Conservation (phyloP, 1,284 basidiomycete species). For the Veloporphyrellus conicus region DNA sequence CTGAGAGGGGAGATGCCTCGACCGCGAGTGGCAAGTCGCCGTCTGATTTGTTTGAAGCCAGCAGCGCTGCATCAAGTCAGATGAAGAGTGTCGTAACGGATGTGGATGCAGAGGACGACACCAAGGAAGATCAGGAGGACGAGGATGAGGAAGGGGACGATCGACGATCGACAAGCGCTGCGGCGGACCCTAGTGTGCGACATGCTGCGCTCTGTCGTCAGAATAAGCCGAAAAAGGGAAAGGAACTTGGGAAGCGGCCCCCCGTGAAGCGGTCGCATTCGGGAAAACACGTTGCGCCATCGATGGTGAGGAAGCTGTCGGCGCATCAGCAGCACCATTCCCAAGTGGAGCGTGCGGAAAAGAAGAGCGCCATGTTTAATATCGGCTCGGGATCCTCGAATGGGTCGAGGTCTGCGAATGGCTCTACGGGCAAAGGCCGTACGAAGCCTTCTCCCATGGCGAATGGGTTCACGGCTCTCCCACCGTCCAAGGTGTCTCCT, state of each 20-base stretch:
- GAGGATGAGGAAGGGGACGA: conserved; percentile 20
- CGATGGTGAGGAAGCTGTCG: conserved; percentile 27
- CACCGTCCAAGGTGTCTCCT: conserved; percentile 11
- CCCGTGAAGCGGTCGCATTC: conserved; percentile 29
- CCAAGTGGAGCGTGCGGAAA: conserved; percentile 17
- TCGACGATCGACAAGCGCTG: conserved; percentile 22
- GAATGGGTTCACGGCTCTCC: conserved; percentile 17
- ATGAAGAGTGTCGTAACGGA: conserved; percentile 28
- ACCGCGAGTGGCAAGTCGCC: conserved; percentile 31
- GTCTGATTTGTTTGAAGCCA: conserved; percentile 32
- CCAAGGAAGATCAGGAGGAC: conserved; percentile 15
- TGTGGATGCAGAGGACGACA: conserved; percentile 19
- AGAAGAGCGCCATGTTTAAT: conserved; percentile 44
- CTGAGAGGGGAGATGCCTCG: conserved; percentile 31
- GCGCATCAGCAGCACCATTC: conserved; percentile 20
- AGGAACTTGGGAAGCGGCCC: conserved; percentile 29
- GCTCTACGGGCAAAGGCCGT: conserved; percentile 18
- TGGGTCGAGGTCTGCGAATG: conserved; percentile 40
- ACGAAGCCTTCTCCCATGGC: background rate
- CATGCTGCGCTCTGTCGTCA: conserved; percentile 10
- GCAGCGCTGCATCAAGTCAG: conserved; percentile 40
- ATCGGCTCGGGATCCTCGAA: conserved; percentile 56
- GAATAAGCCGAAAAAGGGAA: conserved; percentile 33
- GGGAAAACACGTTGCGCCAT: conserved; percentile 27
- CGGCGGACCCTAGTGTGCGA: conserved; percentile 5